Conservation (phyloP, 106 monocot genomes). For the Acorus calamus region DNA sequence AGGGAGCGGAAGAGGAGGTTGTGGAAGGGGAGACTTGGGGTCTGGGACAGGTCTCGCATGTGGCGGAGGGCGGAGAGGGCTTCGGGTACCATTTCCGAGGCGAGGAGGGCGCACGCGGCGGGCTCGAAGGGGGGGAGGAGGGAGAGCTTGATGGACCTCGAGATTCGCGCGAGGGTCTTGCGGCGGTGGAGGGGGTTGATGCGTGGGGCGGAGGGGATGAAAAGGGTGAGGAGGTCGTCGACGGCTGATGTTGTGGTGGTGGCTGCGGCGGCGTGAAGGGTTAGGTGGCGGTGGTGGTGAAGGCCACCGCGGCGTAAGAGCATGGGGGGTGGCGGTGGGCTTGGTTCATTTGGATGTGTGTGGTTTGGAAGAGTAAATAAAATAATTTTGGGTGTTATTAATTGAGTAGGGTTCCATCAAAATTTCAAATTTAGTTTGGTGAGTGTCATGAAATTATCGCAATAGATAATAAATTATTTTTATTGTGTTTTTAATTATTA, state of each 20-base stretch:
- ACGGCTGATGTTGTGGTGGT: constrained; percentile 13
- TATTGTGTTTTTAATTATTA: no score
- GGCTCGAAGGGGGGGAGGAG: constrained; percentile 17
- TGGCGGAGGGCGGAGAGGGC: no score
- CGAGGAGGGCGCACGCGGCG: constrained; percentile 12
- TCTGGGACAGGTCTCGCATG: not conserved
- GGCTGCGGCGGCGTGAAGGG: not conserved
- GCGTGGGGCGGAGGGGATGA: constrained; percentile 6
- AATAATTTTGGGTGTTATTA: no score
- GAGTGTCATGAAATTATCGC: no score
- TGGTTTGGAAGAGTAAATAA: no score
- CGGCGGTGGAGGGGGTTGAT: constrained; percentile 27
- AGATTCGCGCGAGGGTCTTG: constrained; percentile 28
- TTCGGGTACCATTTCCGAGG: not conserved
- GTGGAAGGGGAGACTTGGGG: constrained; percentile 11
- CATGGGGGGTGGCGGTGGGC: no score
- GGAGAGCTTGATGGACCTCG: constrained; percentile 25
- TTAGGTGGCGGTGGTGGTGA: no score
- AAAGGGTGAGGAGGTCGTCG: constrained; percentile 29
- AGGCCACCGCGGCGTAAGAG: no score
- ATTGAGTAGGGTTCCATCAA: no score
- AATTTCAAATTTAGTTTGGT: no score
- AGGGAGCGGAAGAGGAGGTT: constrained; percentile 55
- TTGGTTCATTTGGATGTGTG: no score
- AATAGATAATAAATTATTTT: no score